A percentile compares a stretch with the other conserved stretches of the same genome.
phyloP scores from a whole-genome alignment of 768 basidiomycete genomes.

The Mycena latifolia region DNA sequence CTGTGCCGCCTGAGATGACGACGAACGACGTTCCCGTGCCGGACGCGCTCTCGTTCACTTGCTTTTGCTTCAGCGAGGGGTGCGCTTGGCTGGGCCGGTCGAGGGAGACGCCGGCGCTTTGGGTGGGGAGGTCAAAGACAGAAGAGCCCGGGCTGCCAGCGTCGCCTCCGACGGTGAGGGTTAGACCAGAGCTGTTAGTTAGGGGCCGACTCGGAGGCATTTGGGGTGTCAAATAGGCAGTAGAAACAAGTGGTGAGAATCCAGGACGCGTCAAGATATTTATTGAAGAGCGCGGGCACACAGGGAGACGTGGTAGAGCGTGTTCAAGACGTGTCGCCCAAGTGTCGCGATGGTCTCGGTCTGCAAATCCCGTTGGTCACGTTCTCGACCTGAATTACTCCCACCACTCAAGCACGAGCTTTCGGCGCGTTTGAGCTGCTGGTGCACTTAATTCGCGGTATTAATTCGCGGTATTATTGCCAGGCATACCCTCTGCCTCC shows the following conservation, averaged over 20 bases:
- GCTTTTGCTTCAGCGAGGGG: constrained; percentile 21
- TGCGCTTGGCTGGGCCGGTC: constrained; percentile 23
- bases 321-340: constrained; percentile 31
- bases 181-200: constrained; percentile 16
- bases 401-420: too few species aligned
- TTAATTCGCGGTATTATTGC: too few species aligned
- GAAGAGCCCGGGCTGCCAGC: constrained; percentile 78
- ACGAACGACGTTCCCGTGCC: constrained; percentile 62
- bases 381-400: too few species aligned
- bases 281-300: constrained; percentile 12
- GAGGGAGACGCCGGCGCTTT: constrained; percentile 36
- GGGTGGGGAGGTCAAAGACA: constrained; percentile 79
- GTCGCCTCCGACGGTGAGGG: constrained; percentile 35
- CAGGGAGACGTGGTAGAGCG: constrained; percentile 25
- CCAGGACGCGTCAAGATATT: constrained; percentile 9
- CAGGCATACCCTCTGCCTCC: too few species aligned
- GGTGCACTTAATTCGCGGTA: too few species aligned
- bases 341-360: neutral
- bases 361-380: neutral
- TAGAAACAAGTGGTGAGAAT: neutral
- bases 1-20: constrained; percentile 94
- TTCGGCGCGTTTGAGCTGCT: too few species aligned
- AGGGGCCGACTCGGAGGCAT: neutral
- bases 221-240: too few species aligned
- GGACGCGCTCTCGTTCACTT: neutral